Percentiles rank a stretch among this genome's conserved stretches.
Evolutionary conservation across 169 alveolate species (phyloP).

Genomic region (Eimeria necatrix): DNA sequence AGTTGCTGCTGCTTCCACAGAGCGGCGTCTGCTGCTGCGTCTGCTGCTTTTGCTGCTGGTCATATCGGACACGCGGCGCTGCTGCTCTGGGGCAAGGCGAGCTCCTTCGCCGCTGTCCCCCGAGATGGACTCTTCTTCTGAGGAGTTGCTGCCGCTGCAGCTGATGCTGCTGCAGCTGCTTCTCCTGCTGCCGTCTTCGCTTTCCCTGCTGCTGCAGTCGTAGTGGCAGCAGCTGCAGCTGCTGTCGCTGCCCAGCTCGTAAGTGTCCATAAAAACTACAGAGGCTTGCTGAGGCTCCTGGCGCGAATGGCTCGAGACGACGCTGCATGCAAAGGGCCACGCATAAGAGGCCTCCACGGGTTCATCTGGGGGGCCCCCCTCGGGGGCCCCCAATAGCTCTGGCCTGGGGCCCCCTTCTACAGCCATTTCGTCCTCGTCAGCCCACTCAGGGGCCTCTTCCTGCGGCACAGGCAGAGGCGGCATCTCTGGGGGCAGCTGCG

Average conservation of each 20-base stretch:
- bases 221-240: conserved; percentile 60
- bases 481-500: not conserved
- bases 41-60: not conserved
- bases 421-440: not conserved
- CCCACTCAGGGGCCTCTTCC: conserved; percentile 8
- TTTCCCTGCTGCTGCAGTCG: conserved; percentile 32
- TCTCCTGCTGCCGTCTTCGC: conserved; percentile 1
- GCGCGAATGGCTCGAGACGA: not conserved
- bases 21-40: not conserved
- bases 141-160: not conserved
- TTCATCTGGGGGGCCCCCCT: not conserved
- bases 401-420: not conserved
- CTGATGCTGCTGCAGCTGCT: not conserved
- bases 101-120: not conserved
- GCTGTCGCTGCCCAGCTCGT: conserved; percentile 32
- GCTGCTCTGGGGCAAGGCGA: not conserved
- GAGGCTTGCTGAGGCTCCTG: not conserved
- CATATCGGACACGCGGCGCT: not conserved
- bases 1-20: not conserved
- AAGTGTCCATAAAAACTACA: not conserved
- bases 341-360: not conserved
- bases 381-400: not conserved
- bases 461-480: not conserved
- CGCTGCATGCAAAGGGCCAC: not conserved
- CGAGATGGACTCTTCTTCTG: not conserved